Percentiles rank a stretch among this genome's conserved stretches.
Conservation (phyloP, 495 filamentous ascomycete species). For the Xylaria telfairii region DNA sequence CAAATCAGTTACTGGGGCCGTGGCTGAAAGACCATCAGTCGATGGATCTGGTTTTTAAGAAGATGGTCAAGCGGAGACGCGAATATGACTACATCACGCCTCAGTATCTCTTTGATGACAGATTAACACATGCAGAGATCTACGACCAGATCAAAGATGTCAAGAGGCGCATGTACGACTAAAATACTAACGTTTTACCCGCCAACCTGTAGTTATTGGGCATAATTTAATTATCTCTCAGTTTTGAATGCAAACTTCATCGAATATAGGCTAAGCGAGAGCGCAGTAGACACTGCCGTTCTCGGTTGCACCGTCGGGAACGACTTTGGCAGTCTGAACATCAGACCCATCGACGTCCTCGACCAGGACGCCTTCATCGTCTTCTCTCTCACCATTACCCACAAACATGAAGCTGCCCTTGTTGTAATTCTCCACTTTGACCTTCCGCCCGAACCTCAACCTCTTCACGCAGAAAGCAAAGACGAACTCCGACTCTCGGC, state of each 20-base stretch:
- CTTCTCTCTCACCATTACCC: not conserved
- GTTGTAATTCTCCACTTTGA: slow-evolving; percentile 6
- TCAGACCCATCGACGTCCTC: slow-evolving; percentile 10
- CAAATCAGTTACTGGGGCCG: not conserved
- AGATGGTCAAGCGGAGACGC: slow-evolving; percentile 37
- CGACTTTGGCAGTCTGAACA: not conserved
- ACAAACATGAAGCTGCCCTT: not conserved
- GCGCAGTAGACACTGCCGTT: slow-evolving; percentile 1
- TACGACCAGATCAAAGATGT: slow-evolving; percentile 28
- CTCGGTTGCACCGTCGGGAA: slow-evolving; percentile 6
- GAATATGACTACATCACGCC: slow-evolving; percentile 43
- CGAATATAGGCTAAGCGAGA: not conserved
- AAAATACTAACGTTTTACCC: not conserved
- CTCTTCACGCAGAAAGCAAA: slow-evolving; percentile 10
- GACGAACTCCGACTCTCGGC: not conserved
- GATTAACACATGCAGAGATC: slow-evolving; percentile 33
- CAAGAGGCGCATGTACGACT: slow-evolving; percentile 2
- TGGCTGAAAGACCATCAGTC: not conserved
- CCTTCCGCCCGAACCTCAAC: not conserved
- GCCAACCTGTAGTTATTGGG: not conserved
- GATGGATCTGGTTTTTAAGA: slow-evolving; percentile 37
- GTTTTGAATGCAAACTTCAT: not conserved
- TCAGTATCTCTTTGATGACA: slow-evolving; percentile 37
- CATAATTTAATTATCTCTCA: not conserved
- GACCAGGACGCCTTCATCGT: not conserved